Percentiles rank a stretch among this genome's conserved stretches.
phyloP scores from a whole-genome alignment of 305 asterid species.

The Andrographis paniculata region DNA sequence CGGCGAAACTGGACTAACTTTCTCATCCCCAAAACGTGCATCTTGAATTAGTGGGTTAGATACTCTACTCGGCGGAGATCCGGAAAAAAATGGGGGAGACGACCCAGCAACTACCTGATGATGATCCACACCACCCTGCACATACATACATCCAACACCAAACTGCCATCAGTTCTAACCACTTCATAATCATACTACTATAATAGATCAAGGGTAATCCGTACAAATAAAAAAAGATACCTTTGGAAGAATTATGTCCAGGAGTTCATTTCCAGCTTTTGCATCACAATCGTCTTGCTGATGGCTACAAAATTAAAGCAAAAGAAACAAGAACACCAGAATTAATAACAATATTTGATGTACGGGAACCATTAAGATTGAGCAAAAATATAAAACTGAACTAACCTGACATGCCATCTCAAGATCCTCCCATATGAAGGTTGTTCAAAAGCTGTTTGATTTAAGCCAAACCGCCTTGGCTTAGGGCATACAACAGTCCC shows the following conservation, averaged over 20 bases:
- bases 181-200: too few relatives aligned
- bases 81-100: conserved; percentile 98
- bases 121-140: conserved; percentile 62
- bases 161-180: conserved; percentile 3
- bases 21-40: conserved; percentile 72
- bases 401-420: conserved; percentile 69
- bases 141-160: background rate
- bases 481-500: conserved; percentile 78
- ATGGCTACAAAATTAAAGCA: conserved; percentile 33
- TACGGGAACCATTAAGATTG: too few relatives aligned
- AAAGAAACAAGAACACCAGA: background rate
- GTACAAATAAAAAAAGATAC: conserved; percentile 32
- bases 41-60: conserved; percentile 98
- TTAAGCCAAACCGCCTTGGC: conserved; percentile 62
- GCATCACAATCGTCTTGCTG: conserved; percentile 75
- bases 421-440: conserved; percentile 32
- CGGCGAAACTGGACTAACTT: conserved; percentile 47
- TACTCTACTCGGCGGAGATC: conserved; percentile 99
- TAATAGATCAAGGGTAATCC: too few relatives aligned
- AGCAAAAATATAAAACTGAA: background rate
- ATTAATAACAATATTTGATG: too few relatives aligned
- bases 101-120: conserved; percentile 59
- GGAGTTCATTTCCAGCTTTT: conserved; percentile 77
- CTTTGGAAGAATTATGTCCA: conserved; percentile 86
- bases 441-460: conserved; percentile 39